Base-by-base conservation (phyloP, 2,329 filamentous ascomycete genomes). In the Fusarium burgessii region DNA sequence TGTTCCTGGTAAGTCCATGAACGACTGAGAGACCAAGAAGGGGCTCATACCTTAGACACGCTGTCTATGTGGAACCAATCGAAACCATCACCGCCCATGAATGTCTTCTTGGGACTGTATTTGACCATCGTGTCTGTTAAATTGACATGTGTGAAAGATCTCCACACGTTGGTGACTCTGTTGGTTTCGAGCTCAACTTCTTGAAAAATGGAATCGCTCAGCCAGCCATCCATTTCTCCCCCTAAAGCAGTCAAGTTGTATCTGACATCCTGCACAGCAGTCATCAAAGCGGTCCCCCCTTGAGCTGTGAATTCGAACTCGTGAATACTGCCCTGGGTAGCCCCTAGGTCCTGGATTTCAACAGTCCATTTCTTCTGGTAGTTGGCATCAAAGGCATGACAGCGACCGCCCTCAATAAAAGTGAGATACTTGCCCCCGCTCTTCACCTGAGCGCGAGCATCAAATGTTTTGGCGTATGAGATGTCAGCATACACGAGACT, bases 41-140 rank as follows among this genome's bases (percentile, higher is more conserved):
- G 9, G n/a, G 17, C 4, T 32, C 43, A 25, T 58, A 63, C 72
- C 70, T 74, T 78, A 52, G 68, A 76, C 18, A 78, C 72, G 15
- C 76, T 78, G 65, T 74, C 66, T 51, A 77, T 70, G 51, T 77
- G 75, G 46, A 77, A 77, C 68, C 71, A 77, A 56, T 77, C 75
- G 42, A 76, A 77, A 29, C 73, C 75, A n/a, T 73, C 70, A 12
- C 64, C 71, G 12, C 46, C 62, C 64, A 66, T 67, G 45, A 70
- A 75, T 1, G 58, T 74, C 32, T 54, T 70, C 32, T 62, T 47
- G 36, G 72, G 68, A 35, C 66, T 55, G 45, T 72, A 74, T 32
- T 72, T 40, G 43, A 70, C 45, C 55, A 61, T 66, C 14, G 72
- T 72, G 42, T 74, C 72, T 25, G 62, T 75, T 20, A 74, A 20